phyloP scores from a whole-genome alignment of 306 rosid species.

The Acacia crassicarpa region DNA sequence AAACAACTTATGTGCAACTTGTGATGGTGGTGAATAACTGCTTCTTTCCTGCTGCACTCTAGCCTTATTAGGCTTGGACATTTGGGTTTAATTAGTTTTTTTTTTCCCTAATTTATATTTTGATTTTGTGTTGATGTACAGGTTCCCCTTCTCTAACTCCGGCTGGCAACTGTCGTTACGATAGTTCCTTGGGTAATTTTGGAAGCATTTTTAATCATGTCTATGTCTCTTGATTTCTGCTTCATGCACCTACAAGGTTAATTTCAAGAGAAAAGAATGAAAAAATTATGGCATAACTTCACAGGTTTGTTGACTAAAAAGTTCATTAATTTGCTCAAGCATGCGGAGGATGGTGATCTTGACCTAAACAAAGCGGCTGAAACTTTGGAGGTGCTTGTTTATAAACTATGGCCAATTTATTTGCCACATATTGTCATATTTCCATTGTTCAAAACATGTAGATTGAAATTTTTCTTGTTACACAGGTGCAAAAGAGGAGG shows the following conservation, averaged over 20 bases:
- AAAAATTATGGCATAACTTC: conserved; percentile 39
- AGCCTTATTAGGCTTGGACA: background rate
- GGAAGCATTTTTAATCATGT: conserved; percentile 17
- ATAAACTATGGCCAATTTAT: conserved; percentile 15
- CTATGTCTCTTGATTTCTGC: conserved; percentile 17
- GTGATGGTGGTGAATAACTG: background rate
- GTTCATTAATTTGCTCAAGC: conserved; percentile 90
- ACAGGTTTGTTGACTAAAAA: conserved; percentile 95
- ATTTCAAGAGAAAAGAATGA: conserved; percentile 33
- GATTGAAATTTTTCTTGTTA: conserved; percentile 30
- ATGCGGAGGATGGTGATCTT: conserved; percentile 90
- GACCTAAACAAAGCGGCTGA: conserved; percentile 97
- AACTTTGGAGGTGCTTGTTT: conserved; percentile 71
- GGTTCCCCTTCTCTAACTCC: conserved; percentile 94
- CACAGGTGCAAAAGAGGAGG: conserved; percentile 96
- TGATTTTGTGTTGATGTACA: conserved; percentile 35
- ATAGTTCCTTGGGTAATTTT: conserved; percentile 90
- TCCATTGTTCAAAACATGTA: conserved; percentile 22
- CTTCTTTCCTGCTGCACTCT: conserved; percentile 19
- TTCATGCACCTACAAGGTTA: conserved; percentile 26
- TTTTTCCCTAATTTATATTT: background rate
- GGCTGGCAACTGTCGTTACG: conserved; percentile 86
- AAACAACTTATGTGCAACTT: conserved; percentile 26
- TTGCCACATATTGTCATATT: conserved; percentile 19
- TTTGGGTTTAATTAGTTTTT: conserved; percentile 21